Evolutionary conservation across 495 filamentous ascomycete species (phyloP), one percentile per base, ranked within the genome.

Genomic region (Hyaloscypha bicolor): DNA sequence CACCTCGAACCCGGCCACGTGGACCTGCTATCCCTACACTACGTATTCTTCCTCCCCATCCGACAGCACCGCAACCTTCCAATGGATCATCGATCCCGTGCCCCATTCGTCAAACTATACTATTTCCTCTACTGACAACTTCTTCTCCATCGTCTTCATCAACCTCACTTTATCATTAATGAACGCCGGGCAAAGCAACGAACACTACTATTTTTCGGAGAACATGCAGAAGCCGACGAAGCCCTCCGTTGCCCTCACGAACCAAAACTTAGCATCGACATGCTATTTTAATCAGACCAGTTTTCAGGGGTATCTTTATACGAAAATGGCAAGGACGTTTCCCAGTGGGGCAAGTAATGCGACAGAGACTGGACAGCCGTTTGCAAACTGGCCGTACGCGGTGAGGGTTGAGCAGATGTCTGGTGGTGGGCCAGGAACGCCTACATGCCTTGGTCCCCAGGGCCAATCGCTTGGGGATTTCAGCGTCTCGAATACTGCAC

Each of bases 11-110:
- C 62, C 83, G 1, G 61, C 71, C n/a, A 80, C 80, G 8, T 89
- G 83, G 82, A 72, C 72, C n/a, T 89, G 87, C 74, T 84, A 79
- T 69, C 85, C 86, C 22, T 85, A 80, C 65, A 67, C 75, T 5
- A 79, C 75, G 33, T 88, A 82, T 72, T 71, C 73, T 55, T 57
- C 69, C 21, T 69, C 75, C 16, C 73, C 79, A 8, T 33, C 55
- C 12, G 59, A 67, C 21, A 73, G 78, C 16, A 65, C 70, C 5
- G 80, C 84, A 1, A 82, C 77, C 55, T 89, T 87, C 76, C 78
- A 82, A 72, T 88, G 86, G 86, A 79, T 84, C 64, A 86, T 88
- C 66, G 63, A 39, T 9, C 72, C 74, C 14, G 32, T 58, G 9
- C 33, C 37, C 9, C 25, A 62, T 25, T 61, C 64, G 0, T 30